Conservation (phyloP, 495 filamentous ascomycete genomes). For the Trichoderma virens region DNA sequence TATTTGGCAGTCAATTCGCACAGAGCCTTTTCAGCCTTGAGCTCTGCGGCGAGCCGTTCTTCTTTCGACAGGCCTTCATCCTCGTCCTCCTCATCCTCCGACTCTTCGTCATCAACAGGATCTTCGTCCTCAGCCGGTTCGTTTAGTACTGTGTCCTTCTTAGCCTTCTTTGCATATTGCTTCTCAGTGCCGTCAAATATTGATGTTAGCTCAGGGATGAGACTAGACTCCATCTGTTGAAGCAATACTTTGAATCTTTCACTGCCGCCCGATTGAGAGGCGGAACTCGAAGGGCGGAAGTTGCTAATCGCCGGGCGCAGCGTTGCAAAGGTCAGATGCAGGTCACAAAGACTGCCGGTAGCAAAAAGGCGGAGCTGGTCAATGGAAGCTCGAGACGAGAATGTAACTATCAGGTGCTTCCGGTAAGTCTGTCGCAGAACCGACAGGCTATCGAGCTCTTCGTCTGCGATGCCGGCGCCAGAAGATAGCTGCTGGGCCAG, state of each 20-base stretch:
- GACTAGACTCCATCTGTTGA: conserved; percentile 49
- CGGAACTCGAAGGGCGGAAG: conserved; percentile 7
- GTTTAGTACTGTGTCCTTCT: conserved; percentile 50
- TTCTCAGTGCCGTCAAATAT: conserved; percentile 71
- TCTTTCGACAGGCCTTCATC: conserved; percentile 46
- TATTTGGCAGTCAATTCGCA: conserved; percentile 80
- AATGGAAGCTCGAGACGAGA: conserved; percentile 53
- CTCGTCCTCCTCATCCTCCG: conserved; percentile 54
- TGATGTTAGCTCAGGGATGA: conserved; percentile 55
- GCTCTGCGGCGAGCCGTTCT: conserved; percentile 49
- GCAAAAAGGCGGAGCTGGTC: conserved; percentile 74
- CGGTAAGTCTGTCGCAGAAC: conserved; percentile 49
- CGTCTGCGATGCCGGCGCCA: conserved; percentile 35
- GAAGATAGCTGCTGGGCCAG: conserved; percentile 33
- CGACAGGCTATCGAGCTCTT: conserved; percentile 50
- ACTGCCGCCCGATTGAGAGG: conserved; percentile 17
- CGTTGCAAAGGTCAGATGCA: conserved; percentile 71
- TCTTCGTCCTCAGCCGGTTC: conserved; percentile 60
- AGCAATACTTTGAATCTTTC: conserved; percentile 50
- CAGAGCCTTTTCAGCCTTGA: conserved; percentile 71
- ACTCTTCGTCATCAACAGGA: conserved; percentile 46
- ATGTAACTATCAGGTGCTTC: conserved; percentile 54
- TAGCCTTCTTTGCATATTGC: conserved; percentile 60
- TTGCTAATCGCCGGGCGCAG: conserved; percentile 42
- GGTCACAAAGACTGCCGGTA: conserved; percentile 65